phyloP scores from a whole-genome alignment of 2,329 filamentous ascomycete species.

The Trichoderma atroviride region DNA sequence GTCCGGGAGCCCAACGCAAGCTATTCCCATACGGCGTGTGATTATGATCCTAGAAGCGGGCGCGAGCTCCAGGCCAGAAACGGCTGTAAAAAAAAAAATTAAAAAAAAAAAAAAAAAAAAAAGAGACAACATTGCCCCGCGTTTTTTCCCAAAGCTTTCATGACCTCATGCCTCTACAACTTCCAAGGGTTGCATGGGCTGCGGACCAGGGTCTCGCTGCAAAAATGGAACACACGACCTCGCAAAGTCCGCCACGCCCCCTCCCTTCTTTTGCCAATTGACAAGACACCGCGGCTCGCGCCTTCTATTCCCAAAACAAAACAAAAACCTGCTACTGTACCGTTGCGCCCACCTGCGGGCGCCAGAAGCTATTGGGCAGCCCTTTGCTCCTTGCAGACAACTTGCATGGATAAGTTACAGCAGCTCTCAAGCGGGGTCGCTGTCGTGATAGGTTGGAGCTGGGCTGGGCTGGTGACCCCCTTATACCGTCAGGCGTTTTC shows the following conservation, averaged over 20 bases:
- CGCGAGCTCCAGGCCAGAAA: background rate
- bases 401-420: background rate
- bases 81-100: too few species aligned
- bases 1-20: background rate
- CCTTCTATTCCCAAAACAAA: background rate
- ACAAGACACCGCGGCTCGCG: background rate
- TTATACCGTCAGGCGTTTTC: background rate
- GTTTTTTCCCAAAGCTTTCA: background rate
- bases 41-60: background rate
- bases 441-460: background rate
- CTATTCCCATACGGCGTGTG: background rate
- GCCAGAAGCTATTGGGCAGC: too few species aligned
- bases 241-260: background rate
- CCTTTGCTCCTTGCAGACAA: background rate
- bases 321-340: background rate
- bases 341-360: background rate
- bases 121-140: background rate
- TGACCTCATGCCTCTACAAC: background rate
- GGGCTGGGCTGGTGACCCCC: too few species aligned
- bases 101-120: too few species aligned
- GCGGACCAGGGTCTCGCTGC: background rate
- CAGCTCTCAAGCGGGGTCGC: background rate
- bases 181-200: background rate
- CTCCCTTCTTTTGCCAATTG: background rate
- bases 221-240: background rate